Evolutionary conservation across 176 grass and related monocot species (phyloP).

Genomic region (Elaeis guineensis): DNA sequence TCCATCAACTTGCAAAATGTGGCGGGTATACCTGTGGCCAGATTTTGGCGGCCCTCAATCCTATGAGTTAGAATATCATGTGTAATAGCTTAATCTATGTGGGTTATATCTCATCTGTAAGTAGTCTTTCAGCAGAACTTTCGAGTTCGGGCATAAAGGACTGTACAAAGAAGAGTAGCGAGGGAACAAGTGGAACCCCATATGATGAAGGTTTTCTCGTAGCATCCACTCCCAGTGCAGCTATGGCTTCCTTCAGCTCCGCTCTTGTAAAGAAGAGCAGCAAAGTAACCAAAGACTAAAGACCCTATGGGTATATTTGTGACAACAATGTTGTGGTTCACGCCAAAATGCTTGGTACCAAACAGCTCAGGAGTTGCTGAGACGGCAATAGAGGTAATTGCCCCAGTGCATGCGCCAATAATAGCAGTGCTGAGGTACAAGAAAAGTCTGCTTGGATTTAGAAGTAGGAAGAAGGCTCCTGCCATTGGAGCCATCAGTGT

Average conservation of each 20-base stretch:
- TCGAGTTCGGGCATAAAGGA: slow-evolving; percentile 50
- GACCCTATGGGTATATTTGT: slow-evolving; percentile 78
- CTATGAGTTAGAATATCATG: too few species aligned
- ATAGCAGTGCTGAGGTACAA: slow-evolving; percentile 70
- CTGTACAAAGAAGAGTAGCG: slow-evolving; percentile 49
- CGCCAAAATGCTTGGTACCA: slow-evolving; percentile 72
- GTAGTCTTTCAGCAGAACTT: background rate
- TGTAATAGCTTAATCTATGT: too few species aligned
- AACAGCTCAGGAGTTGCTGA: slow-evolving; percentile 85
- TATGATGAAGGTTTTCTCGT: slow-evolving; percentile 47
- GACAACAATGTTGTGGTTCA: slow-evolving; percentile 97
- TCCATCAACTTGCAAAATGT: too few species aligned
- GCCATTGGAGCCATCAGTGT: slow-evolving; percentile 67
- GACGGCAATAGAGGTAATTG: slow-evolving; percentile 78
- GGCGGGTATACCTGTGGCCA: too few species aligned
- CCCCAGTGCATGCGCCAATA: slow-evolving; percentile 88
- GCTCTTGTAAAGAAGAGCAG: slow-evolving; percentile 65
- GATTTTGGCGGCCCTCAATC: too few species aligned
- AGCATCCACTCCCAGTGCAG: slow-evolving; percentile 63
- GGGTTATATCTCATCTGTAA: background rate
- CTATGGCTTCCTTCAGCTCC: slow-evolving; percentile 27
- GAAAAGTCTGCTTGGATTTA: slow-evolving; percentile 31
- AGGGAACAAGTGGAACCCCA: slow-evolving; percentile 65
- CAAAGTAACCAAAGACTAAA: slow-evolving; percentile 82
- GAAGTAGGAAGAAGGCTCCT: slow-evolving; percentile 63